phyloP scores from a whole-genome alignment of 371 early-diverging fungal species.

The Lichtheimia ramosa region DNA sequence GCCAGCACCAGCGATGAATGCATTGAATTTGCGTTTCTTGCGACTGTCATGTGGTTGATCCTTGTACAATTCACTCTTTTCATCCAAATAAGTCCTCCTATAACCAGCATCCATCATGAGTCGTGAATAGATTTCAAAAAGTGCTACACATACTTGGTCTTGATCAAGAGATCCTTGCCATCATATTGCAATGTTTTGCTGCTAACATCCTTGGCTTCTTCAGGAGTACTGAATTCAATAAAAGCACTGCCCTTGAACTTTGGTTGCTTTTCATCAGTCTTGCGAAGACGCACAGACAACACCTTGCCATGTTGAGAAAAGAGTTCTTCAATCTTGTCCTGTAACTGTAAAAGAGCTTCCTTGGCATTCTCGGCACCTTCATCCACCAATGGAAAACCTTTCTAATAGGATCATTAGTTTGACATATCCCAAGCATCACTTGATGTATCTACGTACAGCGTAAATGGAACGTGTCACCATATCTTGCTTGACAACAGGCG shows the following conservation, averaged over 20 bases:
- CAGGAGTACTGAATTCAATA: slow-evolving; percentile 58
- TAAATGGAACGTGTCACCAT: slow-evolving; percentile 58
- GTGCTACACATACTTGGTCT: slow-evolving; percentile 46
- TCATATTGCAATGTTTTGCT: slow-evolving; percentile 49
- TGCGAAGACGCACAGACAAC: slow-evolving; percentile 63
- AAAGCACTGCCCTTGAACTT: slow-evolving; percentile 64
- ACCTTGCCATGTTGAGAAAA: slow-evolving; percentile 55
- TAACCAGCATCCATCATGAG: no score
- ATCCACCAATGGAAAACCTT: slow-evolving; percentile 57
- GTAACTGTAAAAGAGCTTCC: slow-evolving; percentile 48
- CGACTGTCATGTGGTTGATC: not conserved
- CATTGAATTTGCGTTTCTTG: slow-evolving; percentile 11
- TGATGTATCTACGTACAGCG: slow-evolving; percentile 53
- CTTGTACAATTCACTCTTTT: slow-evolving; percentile 17
- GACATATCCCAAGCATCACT: no score
- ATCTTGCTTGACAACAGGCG: slow-evolving; percentile 39
- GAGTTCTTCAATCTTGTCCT: slow-evolving; percentile 59
- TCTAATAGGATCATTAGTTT: slow-evolving; percentile 38
- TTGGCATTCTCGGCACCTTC: slow-evolving; percentile 23
- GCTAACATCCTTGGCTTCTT: slow-evolving; percentile 55
- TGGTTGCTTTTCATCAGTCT: slow-evolving; percentile 45
- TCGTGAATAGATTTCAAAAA: no score
- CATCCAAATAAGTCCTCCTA: slow-evolving; percentile 1
- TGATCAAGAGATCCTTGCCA: slow-evolving; percentile 51
- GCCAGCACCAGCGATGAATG: slow-evolving; percentile 6